Base-by-base conservation (phyloP, 192 early-diverging fungal genomes). In the Coemansia sp. region DNA sequence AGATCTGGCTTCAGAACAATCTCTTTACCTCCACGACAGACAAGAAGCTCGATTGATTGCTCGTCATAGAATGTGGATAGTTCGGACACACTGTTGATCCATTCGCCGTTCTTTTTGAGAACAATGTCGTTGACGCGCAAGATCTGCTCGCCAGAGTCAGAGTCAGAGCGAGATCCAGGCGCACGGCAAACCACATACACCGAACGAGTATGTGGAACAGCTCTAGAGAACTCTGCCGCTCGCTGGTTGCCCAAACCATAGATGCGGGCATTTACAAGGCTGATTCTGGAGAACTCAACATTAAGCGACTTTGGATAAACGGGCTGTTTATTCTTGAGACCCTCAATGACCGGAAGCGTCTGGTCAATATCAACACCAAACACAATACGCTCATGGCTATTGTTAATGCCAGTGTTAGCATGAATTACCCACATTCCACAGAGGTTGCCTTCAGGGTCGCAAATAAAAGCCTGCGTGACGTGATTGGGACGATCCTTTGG, bases 201-300 rank as follows among this genome's bases (percentile, higher is more conserved):
- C 15, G 42, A 25, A 33, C 50, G 53, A 17, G 24, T n/a, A 22
- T 44, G 39, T 21, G 34, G 38, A 13, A 39, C 22, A 0, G 34
- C 45, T 13, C 8, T n/a, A 14, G 37, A 47, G 8, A 56, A 40
- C 37, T 53, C 44, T n/a, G 24, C 43, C 3, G 46, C 46, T 22
- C 62, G 27, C 22, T 55, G 52, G 24, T 44, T 48, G 25, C 53
- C 11, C 33, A 64, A 54, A 1, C 62, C 62, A 23, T 56, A 56
- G 8, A 41, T 14, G n/a, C 54, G 46, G 23, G 62, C 62, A 18
- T 55, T 27, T 19, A 53, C 11, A 6, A 64, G 50, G 24, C 39
- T 48, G n/a, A 57, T 13, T 2, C 21, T 33, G 21, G 44, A 18
- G 27, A 64, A 55, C 45, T 64, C 54, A n/a, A 56, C 54, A 22